phyloP scores from a whole-genome alignment of 169 alveolate genomes.

The Haemoproteus tartakovskyi region DNA sequence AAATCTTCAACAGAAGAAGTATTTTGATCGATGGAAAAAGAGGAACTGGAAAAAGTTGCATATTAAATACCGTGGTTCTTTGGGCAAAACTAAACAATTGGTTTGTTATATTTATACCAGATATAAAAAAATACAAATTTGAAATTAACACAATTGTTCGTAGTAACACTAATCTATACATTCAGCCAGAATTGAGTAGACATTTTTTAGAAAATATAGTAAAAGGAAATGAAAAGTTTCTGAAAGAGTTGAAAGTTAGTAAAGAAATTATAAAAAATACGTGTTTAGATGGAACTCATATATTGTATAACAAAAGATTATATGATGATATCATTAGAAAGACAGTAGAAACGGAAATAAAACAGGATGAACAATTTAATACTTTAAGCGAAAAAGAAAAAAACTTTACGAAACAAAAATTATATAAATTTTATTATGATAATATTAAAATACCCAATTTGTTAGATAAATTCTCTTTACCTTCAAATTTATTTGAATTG shows the following conservation, averaged over 20 bases:
- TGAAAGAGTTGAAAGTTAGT: conserved; percentile 56
- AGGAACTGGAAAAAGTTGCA: conserved; percentile 80
- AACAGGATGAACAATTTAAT: conserved; percentile 65
- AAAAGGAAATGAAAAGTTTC: conserved; percentile 63
- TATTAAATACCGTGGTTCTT: conserved; percentile 72
- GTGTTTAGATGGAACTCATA: conserved; percentile 77
- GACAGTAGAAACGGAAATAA: conserved; percentile 72
- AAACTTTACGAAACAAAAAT: conserved; percentile 17
- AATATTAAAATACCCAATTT: conserved; percentile 34
- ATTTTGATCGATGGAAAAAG: conserved; percentile 76
- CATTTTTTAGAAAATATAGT: conserved; percentile 72
- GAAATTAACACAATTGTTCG: conserved; percentile 77
- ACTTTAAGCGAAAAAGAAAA: conserved; percentile 57
- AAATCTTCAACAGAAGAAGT: conserved; percentile 14
- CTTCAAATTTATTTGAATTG: conserved; percentile 70
- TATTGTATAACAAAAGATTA: conserved; percentile 70
- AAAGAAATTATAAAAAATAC: conserved; percentile 59
- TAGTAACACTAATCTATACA: conserved; percentile 76
- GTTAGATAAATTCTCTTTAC: conserved; percentile 70
- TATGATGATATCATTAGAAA: conserved; percentile 73
- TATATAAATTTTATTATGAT: conserved; percentile 30
- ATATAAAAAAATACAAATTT: conserved; percentile 71
- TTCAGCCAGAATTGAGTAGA: conserved; percentile 79
- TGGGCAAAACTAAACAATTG: conserved; percentile 79
- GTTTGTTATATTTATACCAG: conserved; percentile 76